Percentiles rank a stretch among this genome's conserved stretches.
Evolutionary conservation across 495 filamentous ascomycete species (phyloP).

Genomic region (Aspergillus olivimuriae): DNA sequence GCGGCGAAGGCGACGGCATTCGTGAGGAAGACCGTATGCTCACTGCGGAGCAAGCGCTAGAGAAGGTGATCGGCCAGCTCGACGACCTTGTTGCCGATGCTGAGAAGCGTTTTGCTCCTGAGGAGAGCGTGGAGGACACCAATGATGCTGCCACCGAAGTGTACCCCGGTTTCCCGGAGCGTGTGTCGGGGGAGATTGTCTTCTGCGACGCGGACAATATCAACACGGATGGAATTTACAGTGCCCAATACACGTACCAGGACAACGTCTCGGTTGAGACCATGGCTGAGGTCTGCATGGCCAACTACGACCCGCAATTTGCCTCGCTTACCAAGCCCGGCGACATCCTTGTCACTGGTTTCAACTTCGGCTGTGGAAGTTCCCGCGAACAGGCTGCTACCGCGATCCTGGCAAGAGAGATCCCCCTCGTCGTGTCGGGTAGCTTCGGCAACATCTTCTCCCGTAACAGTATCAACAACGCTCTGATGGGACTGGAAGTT

Average conservation of each 20-base stretch:
- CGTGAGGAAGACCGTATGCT: conserved; percentile 53
- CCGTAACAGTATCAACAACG: conserved; percentile 90
- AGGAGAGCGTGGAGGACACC: conserved; percentile 14
- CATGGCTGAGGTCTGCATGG: conserved; percentile 88
- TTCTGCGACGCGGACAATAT: conserved; percentile 49
- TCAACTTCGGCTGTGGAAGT: conserved; percentile 84
- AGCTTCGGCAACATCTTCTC: conserved; percentile 88
- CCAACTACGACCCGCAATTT: conserved; percentile 82
- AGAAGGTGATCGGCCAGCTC: conserved; percentile 58
- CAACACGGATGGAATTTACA: conserved; percentile 67
- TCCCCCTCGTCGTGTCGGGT: conserved; percentile 76
- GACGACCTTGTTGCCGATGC: conserved; percentile 55
- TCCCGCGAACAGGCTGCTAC: conserved; percentile 88
- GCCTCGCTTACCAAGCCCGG: conserved; percentile 47
- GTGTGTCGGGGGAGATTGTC: conserved; percentile 45
- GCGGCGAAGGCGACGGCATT: conserved; percentile 65
- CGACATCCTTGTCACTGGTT: conserved; percentile 81
- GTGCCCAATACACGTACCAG: conserved; percentile 85
- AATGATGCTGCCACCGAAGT: conserved; percentile 36
- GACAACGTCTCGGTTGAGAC: conserved; percentile 67
- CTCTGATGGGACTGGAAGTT: conserved; percentile 76
- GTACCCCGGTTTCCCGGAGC: conserved; percentile 46
- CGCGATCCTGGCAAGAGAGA: conserved; percentile 76
- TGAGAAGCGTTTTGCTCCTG: conserved; percentile 34
- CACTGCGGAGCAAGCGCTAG: conserved; percentile 60